Base-by-base conservation (phyloP, 2,329 filamentous ascomycete genomes). In the Microthyrium microscopicum region DNA sequence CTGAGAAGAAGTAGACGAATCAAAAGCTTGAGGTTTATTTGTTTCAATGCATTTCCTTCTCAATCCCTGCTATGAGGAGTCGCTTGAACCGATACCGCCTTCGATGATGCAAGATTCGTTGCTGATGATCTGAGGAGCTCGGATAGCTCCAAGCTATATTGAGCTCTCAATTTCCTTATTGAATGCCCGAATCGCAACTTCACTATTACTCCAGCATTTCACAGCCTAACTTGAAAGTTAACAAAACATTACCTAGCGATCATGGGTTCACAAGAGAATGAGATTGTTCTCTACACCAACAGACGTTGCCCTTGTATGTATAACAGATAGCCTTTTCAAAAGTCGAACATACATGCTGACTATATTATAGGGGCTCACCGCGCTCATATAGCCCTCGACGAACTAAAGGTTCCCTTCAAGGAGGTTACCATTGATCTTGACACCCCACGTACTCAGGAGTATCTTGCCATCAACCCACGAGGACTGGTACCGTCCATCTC, bases 221-320 rank as follows among this genome's bases (percentile, higher is more conserved):
- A 24, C 6, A 16, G 5, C 24, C 20, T n/a, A n/a, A n/a, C n/a
- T n/a, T n/a, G n/a, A n/a, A n/a, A n/a, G 13, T 13, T 12, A 13
- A 21, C 29, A 19, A 16, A n/a, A 6, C 11, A 32, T 13, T 24
- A 5, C 4, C 20, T n/a, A 3, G 18, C 29, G 24, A 20, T 13
- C 29, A 33, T 33, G 31, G 31, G 9, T n/a, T 33, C 31, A 3
- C 17, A 20, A 17, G 22, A n/a, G 2, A 16, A 15, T 21, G 21
- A 33, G 4, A 33, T 33, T 12, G 22, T 33, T 7, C 20, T 33
- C 21, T 33, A 33, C 22, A 33, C 31, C 31, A 33, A 33, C 17
- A 20, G 22, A 20, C 19, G 20, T 9, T 33, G 31, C 16, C 31
- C 31, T 13, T 33, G 31, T 33, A 12, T n/a, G 20, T 33, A 12